A percentile compares a stretch with the other conserved stretches of the same genome.
phyloP scores from a whole-genome alignment of 2,329 filamentous ascomycete genomes.

The Raffaelea arxii region DNA sequence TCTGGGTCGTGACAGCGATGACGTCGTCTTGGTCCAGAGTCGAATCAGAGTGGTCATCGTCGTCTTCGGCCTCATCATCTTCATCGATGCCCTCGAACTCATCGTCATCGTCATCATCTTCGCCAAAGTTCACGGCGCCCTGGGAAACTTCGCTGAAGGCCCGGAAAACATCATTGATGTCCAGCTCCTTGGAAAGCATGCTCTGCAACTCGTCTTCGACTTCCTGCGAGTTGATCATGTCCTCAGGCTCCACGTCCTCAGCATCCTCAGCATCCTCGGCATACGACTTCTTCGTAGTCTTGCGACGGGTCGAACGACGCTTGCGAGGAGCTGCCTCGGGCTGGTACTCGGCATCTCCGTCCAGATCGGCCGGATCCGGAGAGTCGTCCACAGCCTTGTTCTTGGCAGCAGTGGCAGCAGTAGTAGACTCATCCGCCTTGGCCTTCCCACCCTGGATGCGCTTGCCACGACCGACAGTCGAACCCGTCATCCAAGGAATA shows the following conservation, averaged over 20 bases:
- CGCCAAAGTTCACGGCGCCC: too few relatives aligned
- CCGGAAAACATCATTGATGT: too few relatives aligned
- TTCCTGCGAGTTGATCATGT: too few relatives aligned
- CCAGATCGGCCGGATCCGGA: slow-evolving; percentile 8
- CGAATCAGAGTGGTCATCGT: not conserved
- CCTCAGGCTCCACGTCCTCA: not conserved
- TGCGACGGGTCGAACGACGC: slow-evolving; percentile 1
- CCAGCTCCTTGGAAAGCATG: too few relatives aligned
- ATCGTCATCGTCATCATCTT: slow-evolving; percentile 5
- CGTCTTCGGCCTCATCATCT: slow-evolving; percentile 1
- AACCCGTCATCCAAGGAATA: too few relatives aligned
- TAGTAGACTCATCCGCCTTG: too few relatives aligned
- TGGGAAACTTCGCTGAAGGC: too few relatives aligned
- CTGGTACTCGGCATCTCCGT: slow-evolving; percentile 11
- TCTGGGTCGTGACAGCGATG: too few relatives aligned
- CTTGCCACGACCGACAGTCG: too few relatives aligned
- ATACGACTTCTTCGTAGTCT: not conserved
- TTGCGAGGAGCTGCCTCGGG: not conserved
- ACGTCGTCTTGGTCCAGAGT: too few relatives aligned
- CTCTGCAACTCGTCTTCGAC: too few relatives aligned
- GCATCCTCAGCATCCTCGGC: not conserved
- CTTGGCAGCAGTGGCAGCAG: not conserved
- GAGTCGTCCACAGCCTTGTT: not conserved
- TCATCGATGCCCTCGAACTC: not conserved
- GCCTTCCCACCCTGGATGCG: too few relatives aligned